These are phyloP conservation scores for Waltiozyma sp. DNA, from an alignment of 1,139 yeast species.

Conservation along the genomic window DNA sequence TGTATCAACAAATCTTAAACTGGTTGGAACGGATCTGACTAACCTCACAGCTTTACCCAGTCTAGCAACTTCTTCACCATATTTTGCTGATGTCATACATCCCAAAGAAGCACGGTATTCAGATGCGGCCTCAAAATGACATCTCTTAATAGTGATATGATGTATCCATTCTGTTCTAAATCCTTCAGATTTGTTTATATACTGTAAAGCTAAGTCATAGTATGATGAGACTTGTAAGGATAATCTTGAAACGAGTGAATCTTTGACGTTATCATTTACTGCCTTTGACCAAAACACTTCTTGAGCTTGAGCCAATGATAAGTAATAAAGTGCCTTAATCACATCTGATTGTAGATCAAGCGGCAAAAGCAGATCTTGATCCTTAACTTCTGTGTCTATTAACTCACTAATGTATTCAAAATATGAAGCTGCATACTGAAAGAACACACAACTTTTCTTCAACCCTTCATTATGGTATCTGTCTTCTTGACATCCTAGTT, in stretches of 20 bases:
- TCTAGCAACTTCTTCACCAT: conserved; percentile 64
- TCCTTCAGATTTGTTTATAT: conserved; percentile 37
- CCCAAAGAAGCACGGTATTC: conserved; percentile 47
- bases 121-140: conserved; percentile 64
- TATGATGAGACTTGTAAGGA: conserved; percentile 51
- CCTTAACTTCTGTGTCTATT: conserved; percentile 12
- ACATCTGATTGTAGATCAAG: conserved; percentile 34
- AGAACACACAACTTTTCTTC: conserved; percentile 50
- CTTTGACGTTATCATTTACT: conserved; percentile 40
- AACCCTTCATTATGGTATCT: conserved; percentile 41
- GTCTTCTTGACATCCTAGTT: conserved; percentile 36
- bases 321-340: conserved; percentile 28
- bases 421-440: conserved; percentile 65
- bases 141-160: conserved; percentile 44
- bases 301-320: conserved; percentile 80
- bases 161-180: conserved; percentile 55
- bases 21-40: conserved; percentile 26
- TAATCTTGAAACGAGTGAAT: conserved; percentile 51
- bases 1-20: conserved; percentile 32
- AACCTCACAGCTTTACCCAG: conserved; percentile 33
- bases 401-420: conserved; percentile 31
- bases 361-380: conserved; percentile 22
- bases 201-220: conserved; percentile 37
- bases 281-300: conserved; percentile 81
- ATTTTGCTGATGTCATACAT: conserved; percentile 37